Evolutionary conservation across 306 rosid species (phyloP), one percentile per base, ranked within the genome.

Genomic region (Castanospermum australe): DNA sequence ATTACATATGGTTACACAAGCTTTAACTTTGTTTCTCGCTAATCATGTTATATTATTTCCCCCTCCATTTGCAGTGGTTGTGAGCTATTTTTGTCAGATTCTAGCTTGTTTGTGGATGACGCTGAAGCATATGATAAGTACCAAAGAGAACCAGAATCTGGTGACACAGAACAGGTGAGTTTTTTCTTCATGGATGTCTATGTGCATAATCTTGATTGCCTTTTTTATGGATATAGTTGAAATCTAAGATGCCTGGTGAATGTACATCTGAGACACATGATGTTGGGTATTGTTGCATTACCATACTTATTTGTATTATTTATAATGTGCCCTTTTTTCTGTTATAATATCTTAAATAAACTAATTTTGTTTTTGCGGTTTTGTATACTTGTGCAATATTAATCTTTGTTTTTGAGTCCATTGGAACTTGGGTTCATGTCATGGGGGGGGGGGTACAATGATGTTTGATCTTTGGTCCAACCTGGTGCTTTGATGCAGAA

Each of bases 31-130:
- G 22, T 22, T 11, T 8, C n/a, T 25, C 12, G 18, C 48, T 76
- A 20, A 81, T 68, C 32, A 44, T 71, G 61, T 69, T 51, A 56
- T 59, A 41, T 39, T 44, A 9, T 69, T 60, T 44, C 5, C 57
- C 45, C 72, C 39, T 81, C 68, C 67, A 56, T 65, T 79, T 63
- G 88, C 86, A 88, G 91, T 75, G 91, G 91, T 4, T 88, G 91
- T 32, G 99, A 96, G 90, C 89, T 96, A 83, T 96, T 96, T 88
- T 88, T 90, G 87, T 84, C 91, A 5, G 88, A 96, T 89, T 93
- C 99, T 77, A 93, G 96, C 85, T 76, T 90, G 89, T 96, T 96
- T 87, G 99, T 96, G 84, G 99, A 96, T 82, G 99, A 96, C 84
- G 93, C 80, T 7, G 99, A 91, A 86, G 99, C 99, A 41, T 91